Percentiles rank a stretch among this genome's conserved stretches.
phyloP scores from a whole-genome alignment of 345 rosid species.

The Pelargonium nanum region DNA sequence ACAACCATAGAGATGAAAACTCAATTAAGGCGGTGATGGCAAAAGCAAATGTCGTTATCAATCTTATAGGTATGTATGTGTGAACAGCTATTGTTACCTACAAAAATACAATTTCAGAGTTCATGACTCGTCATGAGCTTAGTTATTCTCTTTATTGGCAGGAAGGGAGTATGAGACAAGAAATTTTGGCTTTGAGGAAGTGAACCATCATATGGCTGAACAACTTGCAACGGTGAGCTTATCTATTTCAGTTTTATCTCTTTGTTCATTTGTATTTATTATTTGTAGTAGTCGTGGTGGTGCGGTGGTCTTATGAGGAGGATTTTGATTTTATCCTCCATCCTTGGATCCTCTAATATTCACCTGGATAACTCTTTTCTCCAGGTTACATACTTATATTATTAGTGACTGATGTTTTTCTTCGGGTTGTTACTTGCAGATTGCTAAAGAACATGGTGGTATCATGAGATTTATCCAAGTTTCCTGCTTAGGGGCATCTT shows the following conservation, averaged over 20 bases:
- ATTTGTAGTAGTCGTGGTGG: no score
- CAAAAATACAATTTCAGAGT: not conserved
- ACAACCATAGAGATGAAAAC: conserved; percentile 77
- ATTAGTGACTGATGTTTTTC: no score
- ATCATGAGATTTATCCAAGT: conserved; percentile 90
- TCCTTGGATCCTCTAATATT: no score
- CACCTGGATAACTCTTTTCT: no score
- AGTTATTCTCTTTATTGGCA: conserved; percentile 18
- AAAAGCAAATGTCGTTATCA: conserved; percentile 94
- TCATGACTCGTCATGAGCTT: not conserved
- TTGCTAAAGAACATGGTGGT: conserved; percentile 96
- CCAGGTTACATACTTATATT: no score
- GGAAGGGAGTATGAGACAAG: conserved; percentile 93
- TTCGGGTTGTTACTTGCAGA: no score
- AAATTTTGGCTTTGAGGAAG: conserved; percentile 92
- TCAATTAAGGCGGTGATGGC: conserved; percentile 98
- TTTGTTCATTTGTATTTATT: no score
- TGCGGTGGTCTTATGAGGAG: no score
- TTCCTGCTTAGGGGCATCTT: conserved; percentile 86
- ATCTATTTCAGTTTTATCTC: not conserved
- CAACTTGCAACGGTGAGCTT: conserved; percentile 66
- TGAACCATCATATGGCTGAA: conserved; percentile 72
- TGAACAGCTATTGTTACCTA: conserved; percentile 4
- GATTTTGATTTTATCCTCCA: no score
- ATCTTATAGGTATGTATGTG: conserved; percentile 60